These are phyloP conservation scores for Diplotaxis tenuifolia DNA, from an alignment of 345 rosid genomes.

Conservation along the genomic window DNA sequence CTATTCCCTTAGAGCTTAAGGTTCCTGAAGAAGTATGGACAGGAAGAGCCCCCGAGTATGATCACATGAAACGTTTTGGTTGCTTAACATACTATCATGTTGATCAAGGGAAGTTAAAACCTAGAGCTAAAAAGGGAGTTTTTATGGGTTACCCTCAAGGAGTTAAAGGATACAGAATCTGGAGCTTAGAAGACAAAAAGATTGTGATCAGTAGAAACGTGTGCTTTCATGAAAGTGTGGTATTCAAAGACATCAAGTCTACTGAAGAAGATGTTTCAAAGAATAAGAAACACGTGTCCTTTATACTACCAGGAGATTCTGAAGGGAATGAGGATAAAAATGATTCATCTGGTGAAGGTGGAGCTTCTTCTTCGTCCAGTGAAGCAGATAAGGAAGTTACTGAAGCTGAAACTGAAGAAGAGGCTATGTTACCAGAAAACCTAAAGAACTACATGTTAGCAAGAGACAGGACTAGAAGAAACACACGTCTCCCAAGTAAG, in stretches of 20 bases:
- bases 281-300: too few relatives aligned
- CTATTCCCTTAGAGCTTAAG: too few relatives aligned
- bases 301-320: background rate
- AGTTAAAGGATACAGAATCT: background rate
- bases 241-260: background rate
- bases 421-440: too few relatives aligned
- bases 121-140: background rate
- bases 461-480: background rate
- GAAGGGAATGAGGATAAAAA: too few relatives aligned
- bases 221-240: background rate
- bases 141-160: background rate
- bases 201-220: background rate
- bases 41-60: background rate
- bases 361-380: background rate
- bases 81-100: background rate
- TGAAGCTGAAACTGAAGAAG: too few relatives aligned
- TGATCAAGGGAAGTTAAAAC: too few relatives aligned
- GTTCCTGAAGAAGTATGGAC: background rate
- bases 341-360: background rate
- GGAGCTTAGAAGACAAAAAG: too few relatives aligned
- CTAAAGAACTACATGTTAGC: too few relatives aligned
- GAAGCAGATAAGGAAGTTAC: too few relatives aligned
- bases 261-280: background rate
- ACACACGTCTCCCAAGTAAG: too few relatives aligned
- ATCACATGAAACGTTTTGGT: background rate